Conservation (phyloP, 176 grass and related monocot species). For the Cenchrus americanus region DNA sequence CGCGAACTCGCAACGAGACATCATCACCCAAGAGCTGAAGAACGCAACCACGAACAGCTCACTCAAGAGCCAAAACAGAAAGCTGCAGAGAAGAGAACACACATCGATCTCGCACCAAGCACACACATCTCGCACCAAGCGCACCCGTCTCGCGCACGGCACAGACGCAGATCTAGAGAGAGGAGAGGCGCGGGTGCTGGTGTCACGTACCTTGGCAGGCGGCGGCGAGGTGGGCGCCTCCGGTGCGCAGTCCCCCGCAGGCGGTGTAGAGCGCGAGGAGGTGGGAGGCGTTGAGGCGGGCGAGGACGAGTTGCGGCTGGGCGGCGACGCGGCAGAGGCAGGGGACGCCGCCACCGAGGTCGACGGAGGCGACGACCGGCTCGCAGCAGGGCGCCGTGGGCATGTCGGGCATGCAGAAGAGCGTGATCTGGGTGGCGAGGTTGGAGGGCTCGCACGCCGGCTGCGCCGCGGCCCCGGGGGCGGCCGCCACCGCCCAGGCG, state of each 20-base stretch:
- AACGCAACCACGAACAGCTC: not conserved
- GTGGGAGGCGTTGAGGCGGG: constrained; percentile 43
- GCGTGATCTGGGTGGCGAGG: constrained; percentile 35
- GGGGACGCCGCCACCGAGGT: constrained; percentile 28
- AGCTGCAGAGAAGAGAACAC: not conserved
- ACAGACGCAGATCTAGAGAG: not conserved
- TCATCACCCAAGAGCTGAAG: not conserved
- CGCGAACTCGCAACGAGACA: constrained; percentile 1
- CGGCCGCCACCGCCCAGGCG: not conserved
- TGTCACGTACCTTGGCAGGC: constrained; percentile 5
- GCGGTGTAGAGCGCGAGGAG: constrained; percentile 37
- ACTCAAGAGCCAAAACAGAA: not conserved
- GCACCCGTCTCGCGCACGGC: not conserved
- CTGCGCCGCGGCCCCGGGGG: not conserved
- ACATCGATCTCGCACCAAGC: not conserved
- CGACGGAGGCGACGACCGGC: constrained; percentile 33
- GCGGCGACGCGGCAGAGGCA: constrained; percentile 46
- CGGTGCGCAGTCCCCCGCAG: constrained; percentile 31
- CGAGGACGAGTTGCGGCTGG: constrained; percentile 32
- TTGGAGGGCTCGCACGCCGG: constrained; percentile 10
- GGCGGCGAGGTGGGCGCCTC: constrained; percentile 36
- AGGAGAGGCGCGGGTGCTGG: too few species aligned
- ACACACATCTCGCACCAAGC: not conserved
- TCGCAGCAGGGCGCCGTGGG: constrained; percentile 30
- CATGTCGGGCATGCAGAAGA: constrained; percentile 29